Evolutionary conservation across 306 rosid genomes (phyloP).

Genomic region (Trichosanthes cucumerina): DNA sequence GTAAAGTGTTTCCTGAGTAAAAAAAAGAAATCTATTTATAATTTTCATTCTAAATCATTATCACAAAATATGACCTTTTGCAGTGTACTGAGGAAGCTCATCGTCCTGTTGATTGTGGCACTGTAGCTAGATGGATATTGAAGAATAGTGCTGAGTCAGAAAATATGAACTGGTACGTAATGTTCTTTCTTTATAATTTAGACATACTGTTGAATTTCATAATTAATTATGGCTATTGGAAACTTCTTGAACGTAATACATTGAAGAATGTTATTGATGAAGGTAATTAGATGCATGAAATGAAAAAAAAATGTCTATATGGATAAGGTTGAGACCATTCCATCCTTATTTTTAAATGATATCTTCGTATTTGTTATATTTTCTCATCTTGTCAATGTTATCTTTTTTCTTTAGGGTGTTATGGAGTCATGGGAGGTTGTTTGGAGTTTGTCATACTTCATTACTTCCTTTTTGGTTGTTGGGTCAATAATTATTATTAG

Average conservation of each 20-base stretch:
- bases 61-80: conserved; percentile 13
- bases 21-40: neutral
- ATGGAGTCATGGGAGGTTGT: neutral
- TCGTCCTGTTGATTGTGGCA: conserved; percentile 91
- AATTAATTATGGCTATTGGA: neutral
- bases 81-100: conserved; percentile 97
- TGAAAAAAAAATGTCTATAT: neutral
- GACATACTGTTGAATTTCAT: neutral
- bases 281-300: neutral
- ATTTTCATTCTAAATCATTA: neutral
- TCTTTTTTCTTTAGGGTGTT: neutral
- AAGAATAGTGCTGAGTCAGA: conserved; percentile 97
- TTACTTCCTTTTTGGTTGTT: neutral
- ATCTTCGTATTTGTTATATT: neutral
- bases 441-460: too few relatives aligned
- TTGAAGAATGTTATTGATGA: neutral
- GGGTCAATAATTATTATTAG: neutral
- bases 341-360: neutral
- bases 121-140: conserved; percentile 88
- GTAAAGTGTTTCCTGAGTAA: neutral
- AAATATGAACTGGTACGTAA: conserved; percentile 75
- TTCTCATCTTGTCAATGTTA: neutral
- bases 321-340: neutral
- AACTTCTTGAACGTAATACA: neutral
- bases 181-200: neutral